Percentiles rank a stretch among this genome's conserved stretches.
phyloP scores from a whole-genome alignment of 176 grass and related monocot genomes.

The Raddia guianensis region DNA sequence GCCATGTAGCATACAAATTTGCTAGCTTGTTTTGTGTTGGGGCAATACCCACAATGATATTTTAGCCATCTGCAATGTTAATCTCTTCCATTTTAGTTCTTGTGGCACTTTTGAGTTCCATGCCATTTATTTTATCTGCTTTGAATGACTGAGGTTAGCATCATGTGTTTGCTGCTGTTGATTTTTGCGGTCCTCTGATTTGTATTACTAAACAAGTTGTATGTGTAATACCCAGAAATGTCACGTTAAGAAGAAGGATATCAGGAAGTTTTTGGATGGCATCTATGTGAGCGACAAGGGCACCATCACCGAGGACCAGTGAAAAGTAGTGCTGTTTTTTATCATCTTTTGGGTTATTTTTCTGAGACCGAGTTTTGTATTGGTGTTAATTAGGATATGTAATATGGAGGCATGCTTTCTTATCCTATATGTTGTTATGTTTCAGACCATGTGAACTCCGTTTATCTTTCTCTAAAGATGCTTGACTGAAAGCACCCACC shows the following conservation, averaged over 20 bases:
- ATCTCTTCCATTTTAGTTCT: not conserved
- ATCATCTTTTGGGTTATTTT: constrained; percentile 31
- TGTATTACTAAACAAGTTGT: not conserved
- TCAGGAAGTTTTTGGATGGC: constrained; percentile 85
- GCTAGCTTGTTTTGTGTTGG: too few species aligned
- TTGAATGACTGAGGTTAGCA: not conserved
- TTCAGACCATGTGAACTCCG: not conserved
- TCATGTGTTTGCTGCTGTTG: not conserved
- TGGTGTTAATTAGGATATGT: constrained; percentile 40
- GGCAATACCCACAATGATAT: not conserved
- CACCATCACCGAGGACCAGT: constrained; percentile 57
- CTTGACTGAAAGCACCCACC: not conserved
- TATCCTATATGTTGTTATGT: constrained; percentile 30
- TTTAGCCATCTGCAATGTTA: not conserved
- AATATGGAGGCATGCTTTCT: constrained; percentile 33
- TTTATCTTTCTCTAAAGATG: constrained; percentile 24
- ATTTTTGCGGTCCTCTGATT: not conserved
- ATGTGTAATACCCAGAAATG: constrained; percentile 56
- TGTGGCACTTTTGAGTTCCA: not conserved
- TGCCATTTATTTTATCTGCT: not conserved
- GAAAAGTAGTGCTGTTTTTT: constrained; percentile 31
- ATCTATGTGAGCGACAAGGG: constrained; percentile 84
- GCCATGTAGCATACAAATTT: not conserved
- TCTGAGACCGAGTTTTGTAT: constrained; percentile 49
- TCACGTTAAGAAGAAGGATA: constrained; percentile 92